phyloP scores from a whole-genome alignment of 306 rosid genomes.

The Vigna hirtella region DNA sequence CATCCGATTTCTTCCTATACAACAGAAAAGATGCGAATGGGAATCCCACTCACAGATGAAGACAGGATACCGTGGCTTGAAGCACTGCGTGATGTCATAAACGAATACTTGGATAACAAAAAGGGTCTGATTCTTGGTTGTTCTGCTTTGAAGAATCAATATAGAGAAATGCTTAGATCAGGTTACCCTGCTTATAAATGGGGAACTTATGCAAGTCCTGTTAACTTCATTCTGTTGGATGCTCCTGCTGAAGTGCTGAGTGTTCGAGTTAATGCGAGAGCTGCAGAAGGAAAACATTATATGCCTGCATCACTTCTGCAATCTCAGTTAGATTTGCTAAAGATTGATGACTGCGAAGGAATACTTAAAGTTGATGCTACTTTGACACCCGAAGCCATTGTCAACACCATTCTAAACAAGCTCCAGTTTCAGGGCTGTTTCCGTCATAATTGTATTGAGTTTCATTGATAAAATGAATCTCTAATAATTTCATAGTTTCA shows the following conservation, averaged over 20 bases:
- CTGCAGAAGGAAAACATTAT: conserved; percentile 79
- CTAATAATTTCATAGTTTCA: background rate
- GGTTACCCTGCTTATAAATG: conserved; percentile 62
- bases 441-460: conserved; percentile 24
- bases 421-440: conserved; percentile 27
- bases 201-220: conserved; percentile 52
- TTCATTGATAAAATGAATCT: background rate
- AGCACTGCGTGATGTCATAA: conserved; percentile 50
- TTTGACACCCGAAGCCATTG: conserved; percentile 53
- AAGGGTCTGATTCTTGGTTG: conserved; percentile 67
- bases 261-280: conserved; percentile 62
- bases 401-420: conserved; percentile 42
- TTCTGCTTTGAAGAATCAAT: conserved; percentile 76
- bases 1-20: background rate
- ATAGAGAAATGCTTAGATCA: conserved; percentile 79
- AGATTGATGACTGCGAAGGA: conserved; percentile 70
- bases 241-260: conserved; percentile 67
- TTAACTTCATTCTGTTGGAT: conserved; percentile 77
- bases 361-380: conserved; percentile 70
- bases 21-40: conserved; percentile 77
- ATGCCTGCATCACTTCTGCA: conserved; percentile 85
- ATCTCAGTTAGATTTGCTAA: conserved; percentile 79
- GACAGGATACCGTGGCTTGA: conserved; percentile 93
- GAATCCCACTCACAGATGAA: conserved; percentile 78
- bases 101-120: conserved; percentile 44